These are phyloP conservation scores for Urtica urens DNA, from an alignment of 306 rosid genomes.

Conservation along the genomic window DNA sequence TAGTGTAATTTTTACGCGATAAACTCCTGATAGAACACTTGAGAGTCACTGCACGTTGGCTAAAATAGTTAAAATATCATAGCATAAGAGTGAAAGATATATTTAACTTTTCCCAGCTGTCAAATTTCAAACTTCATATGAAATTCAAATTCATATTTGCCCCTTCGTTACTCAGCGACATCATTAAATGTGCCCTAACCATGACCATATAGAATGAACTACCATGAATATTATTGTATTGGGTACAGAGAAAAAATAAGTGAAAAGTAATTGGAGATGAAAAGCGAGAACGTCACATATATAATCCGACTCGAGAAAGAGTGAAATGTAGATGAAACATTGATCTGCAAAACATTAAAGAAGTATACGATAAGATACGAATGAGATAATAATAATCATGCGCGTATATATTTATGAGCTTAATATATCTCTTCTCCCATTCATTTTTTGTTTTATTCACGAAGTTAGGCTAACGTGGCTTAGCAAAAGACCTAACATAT, in stretches of 20 bases:
- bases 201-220: not conserved
- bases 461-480: not conserved
- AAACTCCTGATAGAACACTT: constrained; percentile 11
- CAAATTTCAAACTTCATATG: not conserved
- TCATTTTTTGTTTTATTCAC: not conserved
- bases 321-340: not conserved
- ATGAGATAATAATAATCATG: not conserved
- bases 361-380: not conserved
- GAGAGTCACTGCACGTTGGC: not conserved
- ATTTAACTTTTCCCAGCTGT: not conserved
- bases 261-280: not conserved
- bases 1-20: constrained; percentile 1
- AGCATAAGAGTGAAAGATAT: constrained; percentile 1
- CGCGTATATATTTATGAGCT: not conserved
- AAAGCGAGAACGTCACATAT: not conserved
- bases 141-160: not conserved
- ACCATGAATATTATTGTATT: not conserved
- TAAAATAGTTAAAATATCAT: not conserved
- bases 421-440: not conserved
- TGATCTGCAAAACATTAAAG: constrained; percentile 4
- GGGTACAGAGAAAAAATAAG: not conserved
- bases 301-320: constrained; percentile 7
- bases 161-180: not conserved
- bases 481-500: not conserved
- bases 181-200: not conserved